Evolutionary conservation across 768 basidiomycete genomes (phyloP), one percentile per base, ranked within the genome.

Genomic region (Leccinum ochraceum): DNA sequence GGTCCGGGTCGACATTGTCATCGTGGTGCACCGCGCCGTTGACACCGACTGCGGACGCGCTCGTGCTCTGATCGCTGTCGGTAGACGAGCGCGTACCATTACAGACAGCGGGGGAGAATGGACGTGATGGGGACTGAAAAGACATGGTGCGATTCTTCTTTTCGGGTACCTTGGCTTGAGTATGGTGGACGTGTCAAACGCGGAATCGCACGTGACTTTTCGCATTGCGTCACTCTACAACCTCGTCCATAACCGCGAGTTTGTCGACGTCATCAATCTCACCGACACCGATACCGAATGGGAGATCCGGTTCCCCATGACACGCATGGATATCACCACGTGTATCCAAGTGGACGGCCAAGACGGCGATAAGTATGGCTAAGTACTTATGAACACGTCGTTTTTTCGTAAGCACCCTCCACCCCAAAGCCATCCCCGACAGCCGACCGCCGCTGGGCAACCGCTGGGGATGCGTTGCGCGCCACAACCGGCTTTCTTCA

Each of bases 61-160:
- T 59, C 46, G 63, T 58, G 53, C 74, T 74, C 51, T 78, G 76
- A 62, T 83, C 80, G 68, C 81, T 84, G 54, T 73, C 71, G 1
- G 63, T 63, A 64, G 85, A 84, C 3, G 69, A 69, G 54, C 83
- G 75, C 22, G 60, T 34, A 50, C 57, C 61, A 57, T 62, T 62
- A 4, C 42, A 49, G 26, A 51, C 64, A 55, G 65, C 63, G 63
- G 75, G 69, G 50, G 73, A 76, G 53, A 69, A 65, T 1, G 79
- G 70, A 26, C 71, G 72, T 24, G 76, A 73, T 11, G 72, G 69
- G 11, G 73, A 73, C 17, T 32, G 67, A 11, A 59, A 64, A 53
- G 66, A 66, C 69, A 69, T 69, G 59, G 20, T 60, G 51, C 13
- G 30, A 39, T 6, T 44, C 4, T 17, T 48, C 48, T 14, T 36